Base-by-base conservation (phyloP, 371 early-diverging fungal genomes). In the Umbelopsis sp. region DNA sequence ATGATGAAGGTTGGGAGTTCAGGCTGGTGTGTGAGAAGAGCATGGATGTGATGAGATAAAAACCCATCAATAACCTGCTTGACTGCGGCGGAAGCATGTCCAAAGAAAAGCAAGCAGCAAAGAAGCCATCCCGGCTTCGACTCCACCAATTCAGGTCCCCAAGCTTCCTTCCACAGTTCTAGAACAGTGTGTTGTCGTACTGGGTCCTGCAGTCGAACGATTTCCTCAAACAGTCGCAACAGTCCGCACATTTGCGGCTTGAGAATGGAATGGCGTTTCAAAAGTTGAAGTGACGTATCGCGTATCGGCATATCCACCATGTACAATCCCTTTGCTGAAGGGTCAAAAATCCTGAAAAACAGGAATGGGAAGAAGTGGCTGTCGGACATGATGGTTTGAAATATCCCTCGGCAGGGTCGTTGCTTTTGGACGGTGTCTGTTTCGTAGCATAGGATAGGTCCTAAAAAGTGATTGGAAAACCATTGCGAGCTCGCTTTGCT, bases 171-270 rank as follows among this genome's bases (percentile, higher is more conserved):
- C 57, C 57, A 57, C 7, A 57, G 29, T 0, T 35, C 14, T 12
- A 35, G 0, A 57, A 57, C n/a, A 10, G 12, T 18, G 10, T 18
- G 9, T 16, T 57, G 35, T 7, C 57, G 57, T 57, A 16, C 18
- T 12, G 57, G 57, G 12, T 57, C 57, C 2, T 35, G 57, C 7
- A 57, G 18, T 37, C 35, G 29, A 12, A 57, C 35, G 35, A 57
- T 57, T 57, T 57, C 57, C 29, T 57, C 57, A 14, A 35, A 57
- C 5, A 57, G 14, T n/a, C 57, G 57, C 18, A 57, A 57, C 29
- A 57, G 57, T 32, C 57, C 57, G 12, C 57, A 57, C 6, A 29
- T 14, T 18, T 35, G 57, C 4, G 57, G 18, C 18, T 57, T 51
- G 24, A 51, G 57, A 2, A 57, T 35, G 14, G 18, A 1, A 57